Conservation (phyloP, 176 grass and related monocot species). For the Cymbopogon citratus region DNA sequence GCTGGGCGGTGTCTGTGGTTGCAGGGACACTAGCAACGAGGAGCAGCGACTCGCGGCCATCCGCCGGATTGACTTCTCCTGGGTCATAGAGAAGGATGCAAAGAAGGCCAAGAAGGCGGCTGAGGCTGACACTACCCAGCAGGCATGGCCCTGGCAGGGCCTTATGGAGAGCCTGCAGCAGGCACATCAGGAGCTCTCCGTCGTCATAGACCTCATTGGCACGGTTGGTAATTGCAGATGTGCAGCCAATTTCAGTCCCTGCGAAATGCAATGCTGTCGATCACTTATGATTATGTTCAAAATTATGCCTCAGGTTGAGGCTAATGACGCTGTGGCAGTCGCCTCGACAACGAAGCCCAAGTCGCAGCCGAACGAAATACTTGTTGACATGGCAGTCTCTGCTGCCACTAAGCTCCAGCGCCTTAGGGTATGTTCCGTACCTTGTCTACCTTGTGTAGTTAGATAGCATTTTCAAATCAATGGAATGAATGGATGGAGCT, state of each 20-base stretch:
- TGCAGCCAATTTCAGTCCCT: not conserved
- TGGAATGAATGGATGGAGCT: not conserved
- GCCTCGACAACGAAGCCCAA: slow-evolving; percentile 75
- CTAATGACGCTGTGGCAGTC: slow-evolving; percentile 76
- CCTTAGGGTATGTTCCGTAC: slow-evolving; percentile 46
- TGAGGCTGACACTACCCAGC: slow-evolving; percentile 46
- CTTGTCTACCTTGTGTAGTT: not conserved
- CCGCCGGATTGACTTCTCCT: slow-evolving; percentile 79
- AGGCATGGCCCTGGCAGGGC: slow-evolving; percentile 72
- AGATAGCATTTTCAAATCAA: not conserved
- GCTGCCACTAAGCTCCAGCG: slow-evolving; percentile 86
- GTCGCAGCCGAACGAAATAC: slow-evolving; percentile 59
- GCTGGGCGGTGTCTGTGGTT: not conserved
- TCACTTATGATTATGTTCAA: not conserved
- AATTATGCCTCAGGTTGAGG: slow-evolving; percentile 69
- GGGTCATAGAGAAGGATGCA: slow-evolving; percentile 61
- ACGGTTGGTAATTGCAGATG: slow-evolving; percentile 35
- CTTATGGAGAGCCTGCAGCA: slow-evolving; percentile 75
- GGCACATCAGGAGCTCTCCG: slow-evolving; percentile 76
- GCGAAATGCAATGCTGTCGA: not conserved
- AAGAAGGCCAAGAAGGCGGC: slow-evolving; percentile 66
- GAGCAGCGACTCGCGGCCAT: slow-evolving; percentile 70
- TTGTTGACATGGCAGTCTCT: slow-evolving; percentile 76
- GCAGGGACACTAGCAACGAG: slow-evolving; percentile 65
- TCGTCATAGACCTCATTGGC: slow-evolving; percentile 84